Percentiles rank a stretch among this genome's conserved stretches.
Evolutionary conservation across 2,329 filamentous ascomycete species (phyloP).

Genomic region (Aspergillus sp.): DNA sequence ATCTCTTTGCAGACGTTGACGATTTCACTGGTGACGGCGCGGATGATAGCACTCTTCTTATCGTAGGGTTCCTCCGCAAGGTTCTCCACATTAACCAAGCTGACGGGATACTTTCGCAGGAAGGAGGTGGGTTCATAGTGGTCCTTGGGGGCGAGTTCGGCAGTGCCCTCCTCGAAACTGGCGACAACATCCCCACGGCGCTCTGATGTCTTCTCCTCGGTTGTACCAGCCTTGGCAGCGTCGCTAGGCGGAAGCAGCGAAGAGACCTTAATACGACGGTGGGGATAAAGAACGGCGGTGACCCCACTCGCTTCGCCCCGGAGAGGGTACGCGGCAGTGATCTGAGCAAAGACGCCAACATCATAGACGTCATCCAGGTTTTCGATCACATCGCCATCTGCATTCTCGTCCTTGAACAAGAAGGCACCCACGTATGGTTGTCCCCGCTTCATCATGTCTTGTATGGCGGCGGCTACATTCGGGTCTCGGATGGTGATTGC

Average conservation of each 20-base stretch:
- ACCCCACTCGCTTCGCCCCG: constrained; percentile 77
- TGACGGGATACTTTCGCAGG: constrained; percentile 86
- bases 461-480: constrained; percentile 86
- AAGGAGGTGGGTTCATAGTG: constrained; percentile 87
- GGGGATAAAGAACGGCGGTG: constrained; percentile 93
- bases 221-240: constrained; percentile 33
- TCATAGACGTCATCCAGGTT: constrained; percentile 90
- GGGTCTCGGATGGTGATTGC: constrained; percentile 94
- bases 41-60: constrained; percentile 83
- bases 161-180: constrained; percentile 84
- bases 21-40: constrained; percentile 93
- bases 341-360: constrained; percentile 94
- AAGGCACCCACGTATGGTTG: constrained; percentile 98
- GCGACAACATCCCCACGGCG: constrained; percentile 93
- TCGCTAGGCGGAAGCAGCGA: constrained; percentile 71
- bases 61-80: constrained; percentile 85
- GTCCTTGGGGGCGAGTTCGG: constrained; percentile 59
- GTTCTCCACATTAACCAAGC: constrained; percentile 93
- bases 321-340: constrained; percentile 93
- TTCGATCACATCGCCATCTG: constrained; percentile 91
- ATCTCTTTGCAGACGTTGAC: constrained; percentile 99
- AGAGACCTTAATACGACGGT: constrained; percentile 89
- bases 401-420: constrained; percentile 92
- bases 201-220: constrained; percentile 55
- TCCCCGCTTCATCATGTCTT: constrained; percentile 93